phyloP scores from a whole-genome alignment of 768 basidiomycete genomes.

The Tulasnella sp. region DNA sequence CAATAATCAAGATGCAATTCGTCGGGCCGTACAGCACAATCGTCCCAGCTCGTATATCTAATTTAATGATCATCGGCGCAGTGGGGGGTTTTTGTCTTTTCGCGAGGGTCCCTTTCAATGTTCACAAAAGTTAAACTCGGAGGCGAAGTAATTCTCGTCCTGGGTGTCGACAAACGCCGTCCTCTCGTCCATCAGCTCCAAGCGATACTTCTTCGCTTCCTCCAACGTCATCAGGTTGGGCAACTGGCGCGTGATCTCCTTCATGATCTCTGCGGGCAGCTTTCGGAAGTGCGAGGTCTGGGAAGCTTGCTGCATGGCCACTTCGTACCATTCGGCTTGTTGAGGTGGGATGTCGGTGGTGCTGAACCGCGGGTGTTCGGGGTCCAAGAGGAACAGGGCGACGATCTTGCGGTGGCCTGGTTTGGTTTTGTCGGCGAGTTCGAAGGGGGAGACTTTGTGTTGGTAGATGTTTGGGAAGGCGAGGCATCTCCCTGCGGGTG shows the following conservation, averaged over 20 bases:
- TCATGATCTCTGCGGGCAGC: not conserved
- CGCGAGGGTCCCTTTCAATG: not conserved
- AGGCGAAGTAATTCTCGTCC: not conserved
- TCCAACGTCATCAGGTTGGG: constrained; percentile 8
- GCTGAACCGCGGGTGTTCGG: not conserved
- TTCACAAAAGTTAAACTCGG: constrained; percentile 21
- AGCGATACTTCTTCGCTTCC: constrained; percentile 15
- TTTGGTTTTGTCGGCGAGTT: constrained; percentile 15
- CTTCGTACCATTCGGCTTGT: not conserved
- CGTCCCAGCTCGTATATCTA: too few species aligned
- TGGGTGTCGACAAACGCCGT: not conserved
- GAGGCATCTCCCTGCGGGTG: constrained; percentile 9
- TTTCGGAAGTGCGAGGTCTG: not conserved
- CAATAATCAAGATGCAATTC: too few species aligned
- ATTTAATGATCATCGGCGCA: too few species aligned
- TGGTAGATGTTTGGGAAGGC: constrained; percentile 27
- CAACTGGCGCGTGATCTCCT: not conserved
- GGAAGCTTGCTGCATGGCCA: not conserved
- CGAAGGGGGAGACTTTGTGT: constrained; percentile 21
- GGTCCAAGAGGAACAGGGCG: constrained; percentile 14
- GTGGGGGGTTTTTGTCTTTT: too few species aligned
- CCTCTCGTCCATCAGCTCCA: constrained; percentile 19
- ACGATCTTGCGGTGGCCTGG: constrained; percentile 25
- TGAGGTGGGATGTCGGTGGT: constrained; percentile 20
- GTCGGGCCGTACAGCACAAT: too few species aligned